Evolutionary conservation across 176 grass and related monocot species (phyloP), one percentile per base, ranked within the genome.

Genomic region (Oryza meyeriana): DNA sequence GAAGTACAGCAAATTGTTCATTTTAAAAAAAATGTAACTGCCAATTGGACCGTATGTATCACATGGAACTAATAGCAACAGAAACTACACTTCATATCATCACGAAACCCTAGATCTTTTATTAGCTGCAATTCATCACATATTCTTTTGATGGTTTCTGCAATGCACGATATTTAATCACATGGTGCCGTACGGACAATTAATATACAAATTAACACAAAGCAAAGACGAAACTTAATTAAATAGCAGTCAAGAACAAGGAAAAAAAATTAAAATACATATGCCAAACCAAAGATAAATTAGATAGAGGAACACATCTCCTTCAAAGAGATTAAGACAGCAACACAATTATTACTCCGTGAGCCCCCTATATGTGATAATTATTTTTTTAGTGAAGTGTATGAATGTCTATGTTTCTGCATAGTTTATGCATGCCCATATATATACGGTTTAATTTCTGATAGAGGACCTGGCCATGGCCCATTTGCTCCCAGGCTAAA

Each of bases 101-200:
- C 76, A 79, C 75, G 62, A 84, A 88, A 84, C 36, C 62, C 61
- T 73, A 79, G 42, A 55, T 61, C 40, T 79, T 84, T 68, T 32
- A 18, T 74, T 22, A 8, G 33, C 45, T 74, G 67, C 17, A 74
- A 62, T 48, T 63, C 39, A 74, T 12, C 47, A 66, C 55, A 59
- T 25, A 25, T 59, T 59, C n/a, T 59, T 59, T 48, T 59, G 55
- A 59, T 25, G 55, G 55, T 59, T 59, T 59, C 69, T 79, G 68
- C 17, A 84, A 75, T 48, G 76, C 31, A 74, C 18, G 35, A 65
- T 80, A 57, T 79, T 79, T 29, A 33, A 80, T 84, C 70, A 69
- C 81, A 84, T 75, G 76, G 75, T 32, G 61, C 48, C 20, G 76
- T 88, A 84, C 18, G 75, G 40, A 8, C n/a, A 59, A 27, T 14